Evolutionary conservation across 306 rosid genomes (phyloP), one percentile per base, ranked within the genome.

Genomic region (Trichosanthes cucumerina): DNA sequence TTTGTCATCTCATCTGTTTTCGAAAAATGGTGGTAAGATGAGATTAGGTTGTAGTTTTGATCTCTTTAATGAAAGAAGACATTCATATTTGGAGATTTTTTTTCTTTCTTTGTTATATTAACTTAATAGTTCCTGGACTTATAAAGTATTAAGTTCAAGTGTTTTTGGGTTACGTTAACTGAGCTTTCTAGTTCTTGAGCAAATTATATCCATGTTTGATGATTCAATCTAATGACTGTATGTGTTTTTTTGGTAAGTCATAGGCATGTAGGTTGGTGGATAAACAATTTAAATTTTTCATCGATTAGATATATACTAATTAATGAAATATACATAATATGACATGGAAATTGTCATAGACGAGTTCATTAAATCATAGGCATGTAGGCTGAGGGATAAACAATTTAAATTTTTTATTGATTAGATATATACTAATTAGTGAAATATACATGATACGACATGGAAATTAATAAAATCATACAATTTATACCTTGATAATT

Each of bases 21-120:
- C 0, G 13, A 14, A 14, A 39, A 41, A 44, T 33, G 18, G 12
- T 36, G 73, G 73, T 65, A 70, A 70, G 76, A 24, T 44, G 76
- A 44, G 12, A 24, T 26, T 44, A 70, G 76, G 56, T 7, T 70
- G 76, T 70, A 70, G 56, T 44, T 70, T 26, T 44, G 56, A 70
- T 70, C 14, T 70, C 39, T 70, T 70, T 49, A 44, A 70, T 70
- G 56, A 44, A 70, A 44, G 76, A 23, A 70, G 76, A 70, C 76
- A 23, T n/a, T 18, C 33, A 70, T 70, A 6, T 3, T 70, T 34
- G 49, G 46, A 36, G 28, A 65, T 65, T 19, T 65, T 34, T 38
- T 38, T 69, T 36, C 0, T 0, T 36, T 66, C 5, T 38, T 0
- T 0, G 68, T 69, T 23, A 46, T 6, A 46, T 24, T 44, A 39